A percentile compares a stretch with the other conserved stretches of the same genome.
phyloP scores from a whole-genome alignment of 805 yeast genomes.

The Wickerhamiella dianesei region DNA sequence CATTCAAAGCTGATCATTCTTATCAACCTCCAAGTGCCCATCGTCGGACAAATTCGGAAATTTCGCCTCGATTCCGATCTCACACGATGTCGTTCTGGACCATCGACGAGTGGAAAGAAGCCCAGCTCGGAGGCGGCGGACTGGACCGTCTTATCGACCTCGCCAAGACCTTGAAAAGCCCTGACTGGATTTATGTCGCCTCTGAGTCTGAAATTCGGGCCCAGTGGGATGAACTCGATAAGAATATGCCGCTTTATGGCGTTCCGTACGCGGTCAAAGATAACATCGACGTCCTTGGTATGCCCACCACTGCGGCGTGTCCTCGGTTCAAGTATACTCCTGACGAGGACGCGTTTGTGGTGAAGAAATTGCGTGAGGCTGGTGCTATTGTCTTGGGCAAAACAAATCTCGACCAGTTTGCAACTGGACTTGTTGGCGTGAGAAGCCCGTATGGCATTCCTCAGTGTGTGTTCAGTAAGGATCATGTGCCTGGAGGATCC shows the following conservation, averaged over 20 bases:
- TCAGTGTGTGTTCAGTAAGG: slow-evolving; percentile 57
- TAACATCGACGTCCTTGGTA: slow-evolving; percentile 75
- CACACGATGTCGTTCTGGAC: slow-evolving; percentile 73
- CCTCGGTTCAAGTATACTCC: slow-evolving; percentile 69
- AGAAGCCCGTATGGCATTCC: slow-evolving; percentile 92
- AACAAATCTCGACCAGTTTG: slow-evolving; percentile 93
- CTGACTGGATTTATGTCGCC: slow-evolving; percentile 86
- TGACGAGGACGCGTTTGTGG: slow-evolving; percentile 59
- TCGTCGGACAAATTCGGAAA: too few species aligned
- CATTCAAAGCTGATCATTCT: too few species aligned
- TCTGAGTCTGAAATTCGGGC: slow-evolving; percentile 45
- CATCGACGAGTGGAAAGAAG: slow-evolving; percentile 70
- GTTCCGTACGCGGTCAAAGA: slow-evolving; percentile 94
- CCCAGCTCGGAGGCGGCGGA: slow-evolving; percentile 48
- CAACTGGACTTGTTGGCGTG: slow-evolving; percentile 92
- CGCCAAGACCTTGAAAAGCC: slow-evolving; percentile 36
- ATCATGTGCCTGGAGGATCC: slow-evolving; percentile 89
- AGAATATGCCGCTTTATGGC: slow-evolving; percentile 54
- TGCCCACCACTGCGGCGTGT: slow-evolving; percentile 90
- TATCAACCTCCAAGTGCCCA: too few species aligned
- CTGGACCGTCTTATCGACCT: slow-evolving; percentile 33
- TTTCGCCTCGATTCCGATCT: background rate
- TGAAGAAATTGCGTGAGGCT: slow-evolving; percentile 55
- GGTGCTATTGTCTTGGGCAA: slow-evolving; percentile 93
- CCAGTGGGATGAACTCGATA: slow-evolving; percentile 58